phyloP scores from a whole-genome alignment of 257 asterid genomes.

The Lycium ferocissimum region DNA sequence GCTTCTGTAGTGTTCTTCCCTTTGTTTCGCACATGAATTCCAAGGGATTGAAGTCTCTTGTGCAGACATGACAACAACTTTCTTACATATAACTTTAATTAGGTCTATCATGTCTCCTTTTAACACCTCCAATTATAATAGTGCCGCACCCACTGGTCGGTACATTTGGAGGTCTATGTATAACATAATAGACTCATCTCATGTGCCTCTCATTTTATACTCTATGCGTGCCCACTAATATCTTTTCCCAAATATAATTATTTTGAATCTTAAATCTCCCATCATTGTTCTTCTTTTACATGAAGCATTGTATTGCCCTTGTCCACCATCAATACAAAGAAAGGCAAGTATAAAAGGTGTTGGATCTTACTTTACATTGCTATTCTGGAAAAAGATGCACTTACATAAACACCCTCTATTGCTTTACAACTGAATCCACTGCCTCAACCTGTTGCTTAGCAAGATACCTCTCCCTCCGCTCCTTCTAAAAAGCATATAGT shows the following conservation, averaged over 20 bases:
- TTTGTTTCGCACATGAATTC: not conserved
- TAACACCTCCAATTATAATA: not conserved
- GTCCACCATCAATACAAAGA: slow-evolving; percentile 17
- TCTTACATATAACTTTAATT: not conserved
- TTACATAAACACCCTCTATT: not conserved
- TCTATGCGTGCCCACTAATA: not conserved
- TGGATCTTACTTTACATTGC: slow-evolving; percentile 21
- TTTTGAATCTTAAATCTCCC: not conserved
- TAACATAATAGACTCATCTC: not conserved
- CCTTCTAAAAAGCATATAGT: slow-evolving; percentile 31
- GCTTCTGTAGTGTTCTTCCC: not conserved
- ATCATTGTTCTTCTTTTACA: slow-evolving; percentile 26
- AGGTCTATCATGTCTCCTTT: not conserved
- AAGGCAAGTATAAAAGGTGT: slow-evolving; percentile 15
- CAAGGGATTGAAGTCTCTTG: not conserved
- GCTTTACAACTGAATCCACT: slow-evolving; percentile 32
- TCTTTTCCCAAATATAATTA: slow-evolving; percentile 5
- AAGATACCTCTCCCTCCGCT: slow-evolving; percentile 37
- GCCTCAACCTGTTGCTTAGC: slow-evolving; percentile 36
- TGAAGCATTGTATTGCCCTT: slow-evolving; percentile 16
- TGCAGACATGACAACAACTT: not conserved
- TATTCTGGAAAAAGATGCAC: slow-evolving; percentile 19
- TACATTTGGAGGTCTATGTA: slow-evolving; percentile 1
- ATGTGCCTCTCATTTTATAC: not conserved
- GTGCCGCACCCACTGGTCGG: not conserved